Percentiles rank a stretch among this genome's conserved stretches.
Conservation (phyloP, 805 yeast species). For the Kluyveromyces aestuarii region DNA sequence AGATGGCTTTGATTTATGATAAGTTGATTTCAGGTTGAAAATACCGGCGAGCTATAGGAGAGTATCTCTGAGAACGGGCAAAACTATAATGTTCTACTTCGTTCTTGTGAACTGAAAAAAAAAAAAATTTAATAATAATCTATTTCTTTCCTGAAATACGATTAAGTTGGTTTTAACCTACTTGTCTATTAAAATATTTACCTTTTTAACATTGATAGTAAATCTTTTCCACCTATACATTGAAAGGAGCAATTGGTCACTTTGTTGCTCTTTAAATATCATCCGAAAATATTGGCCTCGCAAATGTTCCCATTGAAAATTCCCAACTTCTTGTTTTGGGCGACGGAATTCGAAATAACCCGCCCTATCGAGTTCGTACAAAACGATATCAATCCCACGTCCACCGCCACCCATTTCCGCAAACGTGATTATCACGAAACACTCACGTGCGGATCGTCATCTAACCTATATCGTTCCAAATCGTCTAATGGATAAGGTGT, state of each 20-base stretch:
- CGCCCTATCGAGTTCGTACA: no score
- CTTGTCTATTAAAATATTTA: no score
- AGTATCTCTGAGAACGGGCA: neutral
- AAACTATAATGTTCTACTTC: no score
- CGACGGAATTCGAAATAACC: neutral
- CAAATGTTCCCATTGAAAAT: neutral
- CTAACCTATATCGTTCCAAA: neutral
- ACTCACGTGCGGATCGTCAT: neutral
- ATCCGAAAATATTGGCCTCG: neutral
- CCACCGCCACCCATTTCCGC: neutral
- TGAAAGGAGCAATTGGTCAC: neutral
- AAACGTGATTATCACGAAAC: neutral
- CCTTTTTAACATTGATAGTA: no score
- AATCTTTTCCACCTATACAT: no score
- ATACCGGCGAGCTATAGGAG: neutral
- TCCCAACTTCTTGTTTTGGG: neutral
- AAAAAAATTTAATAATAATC: neutral
- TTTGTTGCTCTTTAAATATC: neutral
- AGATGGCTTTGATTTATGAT: no score
- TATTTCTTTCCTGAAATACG: neutral
- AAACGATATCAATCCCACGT: neutral
- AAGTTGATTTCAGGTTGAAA: neutral
- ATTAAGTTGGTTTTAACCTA: no score
- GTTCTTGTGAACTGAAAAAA: no score
- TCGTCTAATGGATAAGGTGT: constrained; percentile 1